Percentiles rank a stretch among this genome's conserved stretches.
These are phyloP conservation scores for Solanum bulbocastanum DNA, from an alignment of 257 asterid genomes.

Conservation along the genomic window DNA sequence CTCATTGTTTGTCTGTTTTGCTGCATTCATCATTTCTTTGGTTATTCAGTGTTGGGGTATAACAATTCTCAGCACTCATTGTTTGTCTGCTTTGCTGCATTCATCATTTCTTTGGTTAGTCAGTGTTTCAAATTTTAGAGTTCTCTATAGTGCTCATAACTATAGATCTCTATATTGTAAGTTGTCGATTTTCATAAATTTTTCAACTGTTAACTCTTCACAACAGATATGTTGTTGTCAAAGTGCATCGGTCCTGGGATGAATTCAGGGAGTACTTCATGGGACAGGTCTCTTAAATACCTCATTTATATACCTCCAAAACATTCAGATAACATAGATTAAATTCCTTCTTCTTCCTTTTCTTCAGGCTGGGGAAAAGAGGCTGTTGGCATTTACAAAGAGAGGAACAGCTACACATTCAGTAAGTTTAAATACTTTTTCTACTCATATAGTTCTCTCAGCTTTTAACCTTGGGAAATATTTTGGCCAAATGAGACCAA, in stretches of 20 bases:
- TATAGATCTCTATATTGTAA: not conserved
- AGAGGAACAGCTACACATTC: slow-evolving; percentile 72
- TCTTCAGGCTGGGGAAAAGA: slow-evolving; percentile 69
- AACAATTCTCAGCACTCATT: not conserved
- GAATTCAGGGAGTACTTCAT: slow-evolving; percentile 74
- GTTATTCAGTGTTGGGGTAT: not conserved
- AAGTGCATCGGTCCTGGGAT: slow-evolving; percentile 80
- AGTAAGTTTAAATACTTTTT: slow-evolving; percentile 28
- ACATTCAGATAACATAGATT: not conserved
- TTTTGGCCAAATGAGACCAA: not conserved
- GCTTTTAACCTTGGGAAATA: not conserved
- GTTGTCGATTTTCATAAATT: not conserved
- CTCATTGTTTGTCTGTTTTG: not conserved
- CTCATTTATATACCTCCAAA: not conserved
- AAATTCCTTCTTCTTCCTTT: slow-evolving; percentile 9
- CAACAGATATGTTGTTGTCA: slow-evolving; percentile 76
- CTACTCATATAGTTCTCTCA: not conserved
- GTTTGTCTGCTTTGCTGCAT: not conserved
- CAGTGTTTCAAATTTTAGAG: not conserved
- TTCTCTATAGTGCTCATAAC: not conserved
- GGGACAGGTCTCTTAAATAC: slow-evolving; percentile 44
- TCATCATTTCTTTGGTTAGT: not conserved
- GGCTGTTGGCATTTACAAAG: slow-evolving; percentile 89
- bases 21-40: not conserved
- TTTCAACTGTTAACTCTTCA: slow-evolving; percentile 32